Evolutionary conservation across 2,329 filamentous ascomycete species (phyloP), one percentile per base, ranked within the genome.

Genomic region (Cladosporium colombiae): DNA sequence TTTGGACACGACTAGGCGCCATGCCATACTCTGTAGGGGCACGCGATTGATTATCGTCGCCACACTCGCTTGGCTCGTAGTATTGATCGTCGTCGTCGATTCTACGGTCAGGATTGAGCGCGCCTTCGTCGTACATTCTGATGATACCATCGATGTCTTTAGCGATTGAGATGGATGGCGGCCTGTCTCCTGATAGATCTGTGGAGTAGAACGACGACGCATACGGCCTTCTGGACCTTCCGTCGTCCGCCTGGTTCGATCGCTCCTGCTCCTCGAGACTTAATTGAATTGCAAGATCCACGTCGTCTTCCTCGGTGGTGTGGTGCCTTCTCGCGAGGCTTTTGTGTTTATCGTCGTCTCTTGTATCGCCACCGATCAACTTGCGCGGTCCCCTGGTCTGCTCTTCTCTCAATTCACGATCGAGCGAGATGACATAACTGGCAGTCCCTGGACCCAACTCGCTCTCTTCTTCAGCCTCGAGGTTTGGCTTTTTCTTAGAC

Each of bases 381-480:
- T 33, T 64, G 37, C 35, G 50, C 23, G 61, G 37, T 1, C 61
- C 50, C 49, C 23, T 49, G 18, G 35, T 62, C 18, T 27, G 25
- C 6, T 64, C 57, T 21, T 61, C 59, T 21, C 60, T 64, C n/a
- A 64, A 27, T 44, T 65, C 55, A 10, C 23, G 46, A 16, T 58
- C 65, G 14, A 68, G 59, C 21, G 66, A 53, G 33, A 61, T 57
- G 53, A 65, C 31, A 55, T 63, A 63, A 21, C 50, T 63, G 5
- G 61, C 61, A 46, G 61, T 63, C 1, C 61, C 61, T 1, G 61
- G 61, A n/a, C 61, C 61, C 18, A 56, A 23, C 33, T 63, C 61
- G 29, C 29, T 27, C 21, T 53, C 49, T 2, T 63, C 61, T 13
- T 63, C 61, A 2, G 40, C 61, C 25, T 63, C 61, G 6, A 63